phyloP scores from a whole-genome alignment of 441 rosid genomes.

The Macaranga tanarius region DNA sequence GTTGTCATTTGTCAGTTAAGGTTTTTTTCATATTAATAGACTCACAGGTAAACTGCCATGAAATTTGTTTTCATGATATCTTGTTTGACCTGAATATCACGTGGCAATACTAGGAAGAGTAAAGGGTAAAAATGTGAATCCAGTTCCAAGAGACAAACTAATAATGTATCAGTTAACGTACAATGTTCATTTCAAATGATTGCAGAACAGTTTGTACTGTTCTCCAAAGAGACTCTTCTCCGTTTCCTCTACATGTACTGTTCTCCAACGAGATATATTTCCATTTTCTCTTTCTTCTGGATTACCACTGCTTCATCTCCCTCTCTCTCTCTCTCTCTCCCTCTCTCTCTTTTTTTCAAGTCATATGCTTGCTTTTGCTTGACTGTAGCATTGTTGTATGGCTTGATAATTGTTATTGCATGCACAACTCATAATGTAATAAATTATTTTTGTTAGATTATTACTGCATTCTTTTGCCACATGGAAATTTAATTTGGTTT shows the following conservation, averaged over 20 bases:
- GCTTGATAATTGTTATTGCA: not conserved
- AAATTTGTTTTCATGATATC: not conserved
- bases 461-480: not conserved
- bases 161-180: not conserved
- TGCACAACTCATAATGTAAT: not conserved
- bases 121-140: not conserved
- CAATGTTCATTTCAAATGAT: not conserved
- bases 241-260: no score
- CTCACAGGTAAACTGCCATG: not conserved
- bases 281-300: not conserved
- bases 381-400: not conserved
- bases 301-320: not conserved
- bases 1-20: not conserved
- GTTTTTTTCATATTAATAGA: not conserved
- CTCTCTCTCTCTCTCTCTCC: no score
- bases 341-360: not conserved
- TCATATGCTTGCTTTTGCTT: not conserved
- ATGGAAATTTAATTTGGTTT: conserved; percentile 7
- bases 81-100: not conserved
- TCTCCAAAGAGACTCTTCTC: no score
- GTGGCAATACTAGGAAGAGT: not conserved
- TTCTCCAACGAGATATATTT: not conserved
- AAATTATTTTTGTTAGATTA: not conserved
- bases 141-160: not conserved
- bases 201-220: not conserved